Conservation (phyloP, 2,329 filamentous ascomycete species). For the Malbranchea cinnamomea region DNA sequence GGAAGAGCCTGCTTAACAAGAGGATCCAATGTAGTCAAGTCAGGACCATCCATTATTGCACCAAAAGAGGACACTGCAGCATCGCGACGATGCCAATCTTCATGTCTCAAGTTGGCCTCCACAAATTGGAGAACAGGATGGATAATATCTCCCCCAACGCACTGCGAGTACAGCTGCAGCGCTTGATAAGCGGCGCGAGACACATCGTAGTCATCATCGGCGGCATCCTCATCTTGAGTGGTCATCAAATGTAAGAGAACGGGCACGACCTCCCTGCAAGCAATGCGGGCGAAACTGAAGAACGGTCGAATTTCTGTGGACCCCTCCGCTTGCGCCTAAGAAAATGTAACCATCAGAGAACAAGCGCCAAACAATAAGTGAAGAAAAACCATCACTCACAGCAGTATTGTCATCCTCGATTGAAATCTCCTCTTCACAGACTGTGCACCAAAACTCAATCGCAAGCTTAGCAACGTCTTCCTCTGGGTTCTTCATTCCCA, state of each 20-base stretch:
- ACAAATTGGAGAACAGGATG: slow-evolving; percentile 80
- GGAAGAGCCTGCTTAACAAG: slow-evolving; percentile 91
- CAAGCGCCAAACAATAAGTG: neutral
- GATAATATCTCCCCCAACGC: slow-evolving; percentile 72
- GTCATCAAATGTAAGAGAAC: slow-evolving; percentile 78
- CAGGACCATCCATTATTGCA: slow-evolving; percentile 96
- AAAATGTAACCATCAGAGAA: slow-evolving; percentile 5
- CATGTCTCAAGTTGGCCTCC: slow-evolving; percentile 72
- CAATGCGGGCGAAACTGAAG: slow-evolving; percentile 90
- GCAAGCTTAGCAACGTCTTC: slow-evolving; percentile 97
- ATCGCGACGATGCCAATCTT: slow-evolving; percentile 91
- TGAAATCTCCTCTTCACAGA: slow-evolving; percentile 94
- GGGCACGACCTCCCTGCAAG: slow-evolving; percentile 84
- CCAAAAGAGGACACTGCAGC: slow-evolving; percentile 94
- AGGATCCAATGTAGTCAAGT: slow-evolving; percentile 79
- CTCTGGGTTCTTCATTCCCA: slow-evolving; percentile 96
- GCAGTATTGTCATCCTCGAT: slow-evolving; percentile 94
- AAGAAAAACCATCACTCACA: slow-evolving; percentile 30
- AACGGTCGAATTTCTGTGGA: slow-evolving; percentile 76
- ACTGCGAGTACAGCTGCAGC: slow-evolving; percentile 86
- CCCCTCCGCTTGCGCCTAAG: slow-evolving; percentile 48
- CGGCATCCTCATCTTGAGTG: slow-evolving; percentile 93
- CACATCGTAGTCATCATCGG: slow-evolving; percentile 95
- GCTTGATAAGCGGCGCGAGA: slow-evolving; percentile 93
- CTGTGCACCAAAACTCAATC: slow-evolving; percentile 99